Conservation (phyloP, 352 stramenopile genomes). For the Plasmopara muralis region DNA sequence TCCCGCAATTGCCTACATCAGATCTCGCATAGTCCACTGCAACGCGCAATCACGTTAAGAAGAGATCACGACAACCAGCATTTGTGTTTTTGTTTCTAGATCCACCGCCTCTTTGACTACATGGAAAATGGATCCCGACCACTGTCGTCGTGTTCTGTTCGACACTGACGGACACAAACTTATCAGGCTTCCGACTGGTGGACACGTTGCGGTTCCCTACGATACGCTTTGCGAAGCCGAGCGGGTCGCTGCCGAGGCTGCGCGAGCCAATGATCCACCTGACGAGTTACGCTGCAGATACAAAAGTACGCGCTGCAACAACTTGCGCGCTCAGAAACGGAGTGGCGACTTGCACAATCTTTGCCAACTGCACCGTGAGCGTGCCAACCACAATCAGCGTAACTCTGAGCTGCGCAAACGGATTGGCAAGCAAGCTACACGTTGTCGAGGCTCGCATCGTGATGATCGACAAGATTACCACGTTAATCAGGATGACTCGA, state of each 20-base stretch:
- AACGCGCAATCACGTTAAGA: conserved; percentile 7
- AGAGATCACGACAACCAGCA: conserved; percentile 12
- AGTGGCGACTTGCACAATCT: conserved; percentile 47
- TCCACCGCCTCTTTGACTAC: background rate
- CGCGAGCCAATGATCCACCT: conserved; percentile 14
- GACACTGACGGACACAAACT: conserved; percentile 27
- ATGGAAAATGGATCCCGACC: conserved; percentile 18
- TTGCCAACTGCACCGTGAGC: conserved; percentile 40
- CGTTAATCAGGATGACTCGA: background rate
- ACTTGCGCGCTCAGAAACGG: conserved; percentile 34
- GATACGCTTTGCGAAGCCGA: conserved; percentile 20
- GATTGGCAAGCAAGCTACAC: conserved; percentile 11
- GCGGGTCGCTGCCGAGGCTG: conserved; percentile 11
- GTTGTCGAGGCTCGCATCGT: conserved; percentile 2
- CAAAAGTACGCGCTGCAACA: conserved; percentile 40
- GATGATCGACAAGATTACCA: conserved; percentile 9
- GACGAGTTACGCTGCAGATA: conserved; percentile 37
- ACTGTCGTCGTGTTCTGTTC: conserved; percentile 12
- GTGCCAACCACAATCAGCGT: conserved; percentile 64
- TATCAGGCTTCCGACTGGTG: conserved; percentile 23
- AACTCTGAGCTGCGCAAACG: conserved; percentile 56
- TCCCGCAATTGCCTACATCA: conserved; percentile 23
- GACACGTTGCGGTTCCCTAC: conserved; percentile 23
- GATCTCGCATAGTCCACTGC: conserved; percentile 12
- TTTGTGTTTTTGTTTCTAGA: conserved; percentile 15